phyloP scores from a whole-genome alignment of 1,284 basidiomycete species.

The Trametes versicolor region DNA sequence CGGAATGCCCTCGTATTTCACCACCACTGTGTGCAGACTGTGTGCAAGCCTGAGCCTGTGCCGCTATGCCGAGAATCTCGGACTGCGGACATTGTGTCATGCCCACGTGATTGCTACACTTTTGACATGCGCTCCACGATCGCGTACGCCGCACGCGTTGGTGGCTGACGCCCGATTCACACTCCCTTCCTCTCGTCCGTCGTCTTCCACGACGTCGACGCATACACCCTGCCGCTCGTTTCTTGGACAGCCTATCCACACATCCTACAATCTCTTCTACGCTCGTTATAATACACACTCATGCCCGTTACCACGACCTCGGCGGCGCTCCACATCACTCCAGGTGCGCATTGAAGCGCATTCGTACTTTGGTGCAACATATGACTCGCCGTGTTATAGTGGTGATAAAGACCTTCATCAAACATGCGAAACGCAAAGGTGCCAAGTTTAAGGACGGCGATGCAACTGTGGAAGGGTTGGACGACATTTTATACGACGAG shows the following conservation, averaged over 20 bases:
- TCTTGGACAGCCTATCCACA: background rate
- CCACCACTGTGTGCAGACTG: no score
- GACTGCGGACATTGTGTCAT: conserved; percentile 3
- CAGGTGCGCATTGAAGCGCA: conserved; percentile 46
- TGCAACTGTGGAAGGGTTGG: conserved; percentile 53
- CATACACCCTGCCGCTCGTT: conserved; percentile 2
- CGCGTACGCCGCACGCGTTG: conserved; percentile 15
- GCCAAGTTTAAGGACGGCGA: conserved; percentile 51
- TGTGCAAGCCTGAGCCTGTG: background rate
- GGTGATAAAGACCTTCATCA: conserved; percentile 67
- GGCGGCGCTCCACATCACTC: conserved; percentile 63
- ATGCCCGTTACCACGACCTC: conserved; percentile 65
- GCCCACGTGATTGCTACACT: conserved; percentile 5
- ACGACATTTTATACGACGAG: conserved; percentile 73
- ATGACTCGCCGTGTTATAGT: conserved; percentile 37
- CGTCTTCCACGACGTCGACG: conserved; percentile 9
- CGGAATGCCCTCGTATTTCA: background rate
- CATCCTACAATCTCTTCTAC: conserved; percentile 4
- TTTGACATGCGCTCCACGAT: conserved; percentile 24
- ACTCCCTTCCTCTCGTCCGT: background rate
- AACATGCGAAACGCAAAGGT: conserved; percentile 63
- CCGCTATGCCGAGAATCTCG: background rate
- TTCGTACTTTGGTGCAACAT: background rate
- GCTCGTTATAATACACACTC: conserved; percentile 2
- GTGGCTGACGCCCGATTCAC: conserved; percentile 21